Percentiles rank a stretch among this genome's conserved stretches.
phyloP scores from a whole-genome alignment of 352 stramenopile genomes.

The Pythium vanterpoolii region DNA sequence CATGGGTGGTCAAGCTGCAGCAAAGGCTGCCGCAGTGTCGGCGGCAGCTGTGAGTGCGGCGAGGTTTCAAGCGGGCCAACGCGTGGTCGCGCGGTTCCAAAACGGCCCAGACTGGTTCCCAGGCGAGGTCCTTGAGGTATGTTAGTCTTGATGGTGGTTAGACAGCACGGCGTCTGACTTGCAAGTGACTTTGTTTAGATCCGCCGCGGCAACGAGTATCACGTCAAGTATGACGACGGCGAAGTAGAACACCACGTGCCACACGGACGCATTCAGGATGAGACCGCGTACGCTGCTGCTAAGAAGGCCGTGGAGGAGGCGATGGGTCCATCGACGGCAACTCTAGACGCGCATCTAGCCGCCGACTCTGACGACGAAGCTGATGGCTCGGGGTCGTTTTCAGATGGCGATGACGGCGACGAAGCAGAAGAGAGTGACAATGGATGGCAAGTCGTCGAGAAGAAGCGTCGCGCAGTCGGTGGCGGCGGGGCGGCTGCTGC shows the following conservation, averaged over 20 bases:
- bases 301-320: slow-evolving; percentile 3
- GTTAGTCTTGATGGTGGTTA: background rate
- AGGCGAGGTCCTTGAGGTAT: slow-evolving; percentile 56
- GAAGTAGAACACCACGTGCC: slow-evolving; percentile 71
- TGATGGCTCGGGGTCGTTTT: slow-evolving; percentile 8
- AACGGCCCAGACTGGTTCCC: slow-evolving; percentile 59
- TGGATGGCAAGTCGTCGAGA: slow-evolving; percentile 67
- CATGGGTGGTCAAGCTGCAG: slow-evolving; percentile 30
- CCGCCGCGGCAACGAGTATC: slow-evolving; percentile 47
- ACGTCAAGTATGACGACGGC: slow-evolving; percentile 77
- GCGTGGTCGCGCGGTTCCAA: slow-evolving; percentile 62
- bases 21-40: slow-evolving; percentile 18
- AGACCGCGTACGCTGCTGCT: background rate
- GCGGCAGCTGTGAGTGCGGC: slow-evolving; percentile 24
- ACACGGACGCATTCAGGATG: slow-evolving; percentile 40
- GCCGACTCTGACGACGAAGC: slow-evolving; percentile 8
- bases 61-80: slow-evolving; percentile 37
- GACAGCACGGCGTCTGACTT: background rate
- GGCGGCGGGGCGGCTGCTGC: slow-evolving; percentile 3
- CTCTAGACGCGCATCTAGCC: background rate
- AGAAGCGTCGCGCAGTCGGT: background rate
- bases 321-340: background rate
- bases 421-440: slow-evolving; percentile 46
- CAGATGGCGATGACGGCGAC: slow-evolving; percentile 13
- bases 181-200: slow-evolving; percentile 18